Base-by-base conservation (phyloP, 2,329 filamentous ascomycete species). In the Mycosphaerella sp. region DNA sequence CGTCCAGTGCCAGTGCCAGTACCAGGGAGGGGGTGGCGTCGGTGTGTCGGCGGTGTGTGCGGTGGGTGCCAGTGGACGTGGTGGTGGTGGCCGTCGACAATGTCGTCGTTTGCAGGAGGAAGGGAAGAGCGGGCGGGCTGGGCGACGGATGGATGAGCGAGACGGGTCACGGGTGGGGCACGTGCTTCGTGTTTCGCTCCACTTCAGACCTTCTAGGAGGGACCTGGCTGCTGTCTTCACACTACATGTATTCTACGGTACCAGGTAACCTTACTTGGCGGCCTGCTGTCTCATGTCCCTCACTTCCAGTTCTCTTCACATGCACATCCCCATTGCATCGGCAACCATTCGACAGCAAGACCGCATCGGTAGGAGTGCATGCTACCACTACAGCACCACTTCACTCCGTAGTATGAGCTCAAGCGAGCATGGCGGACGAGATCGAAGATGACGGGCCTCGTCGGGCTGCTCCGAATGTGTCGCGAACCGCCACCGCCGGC, bases 341-440 rank as follows among this genome's bases (percentile, higher is more conserved):
- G n/a, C n/a, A n/a, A 25, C 21, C 21, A 25, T 25, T 25, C 36
- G 14, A 39, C 36, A 16, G 14, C 14, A 6, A 4, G 8, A 39
- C 14, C 14, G 18, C 10, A 39, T 3, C 6, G 14, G n/a, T n/a
- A n/a, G 14, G 9, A 39, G 36, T 39, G 36, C 14, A 39, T 17
- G 17, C 17, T 17, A 10, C 6, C 13, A 10, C 17, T 17, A 10
- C 6, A 5, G 4, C 39, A 35, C 12, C 39, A 21, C n/a, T 3
- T 3, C 18, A 21, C 18, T 6, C 21, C 21, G 7, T 25, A 25
- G 3, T 6, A 25, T 5, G 7, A 25, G 5, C 21, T 25, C 30
- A 37, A 12, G 37, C 37, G 37, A 44, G 32, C 1, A 62, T 62
- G 58, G 57, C 58, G n/a, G 61, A 62, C 49, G 61, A 60, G 36